Base-by-base conservation (phyloP, 2,329 filamentous ascomycete genomes). In the Hawksworthiomyces lignivorus region DNA sequence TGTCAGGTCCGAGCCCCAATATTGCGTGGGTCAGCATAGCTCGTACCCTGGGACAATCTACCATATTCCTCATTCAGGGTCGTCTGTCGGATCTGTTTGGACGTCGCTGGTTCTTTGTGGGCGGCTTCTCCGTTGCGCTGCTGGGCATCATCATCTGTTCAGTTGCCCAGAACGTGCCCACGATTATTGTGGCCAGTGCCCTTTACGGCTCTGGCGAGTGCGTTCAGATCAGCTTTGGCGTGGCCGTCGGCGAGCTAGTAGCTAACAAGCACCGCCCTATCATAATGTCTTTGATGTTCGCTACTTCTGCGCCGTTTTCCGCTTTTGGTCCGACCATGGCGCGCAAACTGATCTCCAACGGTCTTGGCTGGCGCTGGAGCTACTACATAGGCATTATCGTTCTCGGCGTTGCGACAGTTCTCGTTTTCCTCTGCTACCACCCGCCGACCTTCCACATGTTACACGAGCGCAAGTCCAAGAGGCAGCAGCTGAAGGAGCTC, bases 381-480 rank as follows among this genome's bases (percentile, higher is more conserved):
- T 65, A 61, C 45, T 64, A 65, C 46, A 57, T 65, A 46, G 62
- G 63, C 46, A 63, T 65, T 37, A 65, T 62, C 17, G 52, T 57
- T 14, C 52, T 57, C 26, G 55, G 52, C 5, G 50, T 59, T 4
- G 55, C 61, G 14, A 56, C 60, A 31, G 50, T 62, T 11, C 48
- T 63, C 1, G 47, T 63, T 19, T 60, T 59, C 48, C 36, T 63
- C 46, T 65, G 63, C 48, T 67, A 67, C 50, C 58, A 63, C 42
- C 63, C 63, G 7, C 62, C 63, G 1, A 59, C 57, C 0, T 65
- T 65, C 38, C 52, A 60, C n/a, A 57, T 64, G 12, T 52, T 65
- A 1, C 63, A 65, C 41, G 61, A 62, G 22, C 51, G 54, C 27
- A 63, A 61, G 51, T 62, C 57, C 4, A 61, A 61, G 48, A 50